These are phyloP conservation scores for Ophiocordyceps unilateralis DNA, from an alignment of 2,329 filamentous ascomycete species.

Conservation along the genomic window DNA sequence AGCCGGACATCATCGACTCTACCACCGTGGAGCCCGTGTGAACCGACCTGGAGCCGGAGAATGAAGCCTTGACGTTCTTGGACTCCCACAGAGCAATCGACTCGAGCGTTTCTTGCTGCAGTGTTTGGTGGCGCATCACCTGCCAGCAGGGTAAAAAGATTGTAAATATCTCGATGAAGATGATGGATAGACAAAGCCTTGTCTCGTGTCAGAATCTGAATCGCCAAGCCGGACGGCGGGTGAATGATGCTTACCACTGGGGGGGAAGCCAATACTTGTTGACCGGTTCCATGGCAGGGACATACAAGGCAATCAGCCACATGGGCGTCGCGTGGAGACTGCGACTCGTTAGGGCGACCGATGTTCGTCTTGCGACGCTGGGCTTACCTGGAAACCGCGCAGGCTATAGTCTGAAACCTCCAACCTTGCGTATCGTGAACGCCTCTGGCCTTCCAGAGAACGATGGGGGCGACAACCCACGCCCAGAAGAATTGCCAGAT, in stretches of 20 bases:
- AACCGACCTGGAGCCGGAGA: too few relatives aligned
- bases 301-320: slow-evolving; percentile 45
- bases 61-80: slow-evolving; percentile 15
- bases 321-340: slow-evolving; percentile 48
- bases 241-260: slow-evolving; percentile 44
- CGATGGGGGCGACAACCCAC: slow-evolving; percentile 41
- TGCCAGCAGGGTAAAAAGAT: slow-evolving; percentile 47
- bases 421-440: slow-evolving; percentile 50
- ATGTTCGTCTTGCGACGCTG: neutral
- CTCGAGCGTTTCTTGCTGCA: slow-evolving; percentile 29
- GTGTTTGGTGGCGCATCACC: slow-evolving; percentile 26
- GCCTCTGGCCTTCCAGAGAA: slow-evolving; percentile 42
- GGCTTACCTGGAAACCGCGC: slow-evolving; percentile 26
- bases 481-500: slow-evolving; percentile 49
- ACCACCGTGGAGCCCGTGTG: too few relatives aligned
- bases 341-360: neutral
- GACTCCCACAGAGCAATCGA: slow-evolving; percentile 30
- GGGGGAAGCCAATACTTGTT: slow-evolving; percentile 41
- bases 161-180: slow-evolving; percentile 44
- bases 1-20: slow-evolving; percentile 17
- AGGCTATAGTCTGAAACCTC: slow-evolving; percentile 43
- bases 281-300: slow-evolving; percentile 29
- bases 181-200: slow-evolving; percentile 42
- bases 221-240: too few relatives aligned
- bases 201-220: too few relatives aligned